These are phyloP conservation scores for Candida ficus DNA, from an alignment of 805 yeast genomes.

Conservation along the genomic window DNA sequence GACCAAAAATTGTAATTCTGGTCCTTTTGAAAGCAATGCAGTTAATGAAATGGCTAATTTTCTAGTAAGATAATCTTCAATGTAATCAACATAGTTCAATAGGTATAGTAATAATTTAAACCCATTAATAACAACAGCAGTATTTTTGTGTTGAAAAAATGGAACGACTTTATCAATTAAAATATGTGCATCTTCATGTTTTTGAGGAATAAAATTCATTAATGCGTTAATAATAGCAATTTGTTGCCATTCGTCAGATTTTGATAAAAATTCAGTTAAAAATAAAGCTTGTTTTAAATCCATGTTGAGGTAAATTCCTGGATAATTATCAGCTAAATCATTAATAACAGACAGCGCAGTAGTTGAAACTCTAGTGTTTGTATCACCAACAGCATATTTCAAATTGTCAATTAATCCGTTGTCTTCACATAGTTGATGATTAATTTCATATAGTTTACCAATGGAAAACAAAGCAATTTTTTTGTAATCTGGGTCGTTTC, in stretches of 20 bases:
- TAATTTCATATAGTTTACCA: constrained; percentile 58
- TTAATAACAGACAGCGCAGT: constrained; percentile 65
- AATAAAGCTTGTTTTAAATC: constrained; percentile 42
- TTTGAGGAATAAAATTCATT: constrained; percentile 65
- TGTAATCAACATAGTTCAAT: constrained; percentile 60
- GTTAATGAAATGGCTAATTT: constrained; percentile 65
- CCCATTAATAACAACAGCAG: constrained; percentile 76
- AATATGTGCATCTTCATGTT: constrained; percentile 56
- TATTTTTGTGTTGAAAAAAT: constrained; percentile 70
- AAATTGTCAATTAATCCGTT: constrained; percentile 41
- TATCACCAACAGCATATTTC: constrained; percentile 51
- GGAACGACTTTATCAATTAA: constrained; percentile 65
- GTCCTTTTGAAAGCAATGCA: constrained; percentile 64
- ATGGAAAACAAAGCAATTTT: constrained; percentile 67
- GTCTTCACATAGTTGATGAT: constrained; percentile 39
- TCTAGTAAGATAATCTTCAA: constrained; percentile 52
- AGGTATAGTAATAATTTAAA: constrained; percentile 67
- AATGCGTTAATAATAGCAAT: constrained; percentile 60
- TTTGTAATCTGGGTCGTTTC: constrained; percentile 54
- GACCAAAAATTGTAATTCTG: constrained; percentile 80
- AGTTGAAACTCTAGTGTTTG: constrained; percentile 56
- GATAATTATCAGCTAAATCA: constrained; percentile 56
- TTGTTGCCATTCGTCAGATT: constrained; percentile 60
- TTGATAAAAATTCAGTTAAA: constrained; percentile 30
- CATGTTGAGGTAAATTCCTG: constrained; percentile 45